A percentile compares a stretch with the other conserved stretches of the same genome.
phyloP scores from a whole-genome alignment of 108 stramenopile genomes.

The Thalassiosira profunda region DNA sequence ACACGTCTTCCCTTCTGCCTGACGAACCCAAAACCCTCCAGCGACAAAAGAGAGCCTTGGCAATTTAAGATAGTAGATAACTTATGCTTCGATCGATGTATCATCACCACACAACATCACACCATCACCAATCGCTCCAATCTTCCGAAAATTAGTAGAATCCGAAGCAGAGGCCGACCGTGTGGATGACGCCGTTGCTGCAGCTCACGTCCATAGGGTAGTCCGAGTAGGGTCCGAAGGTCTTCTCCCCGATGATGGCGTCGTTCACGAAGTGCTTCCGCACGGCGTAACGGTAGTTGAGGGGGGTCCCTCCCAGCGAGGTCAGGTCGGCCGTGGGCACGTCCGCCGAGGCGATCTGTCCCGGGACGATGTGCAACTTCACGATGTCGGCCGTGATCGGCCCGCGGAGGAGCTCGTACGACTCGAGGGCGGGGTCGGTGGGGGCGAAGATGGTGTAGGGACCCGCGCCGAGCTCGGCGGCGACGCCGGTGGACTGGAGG shows the following conservation, averaged over 20 bases:
- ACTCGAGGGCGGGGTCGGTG: slow-evolving; percentile 57
- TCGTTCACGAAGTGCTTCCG: slow-evolving; percentile 81
- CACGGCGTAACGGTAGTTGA: slow-evolving; percentile 60
- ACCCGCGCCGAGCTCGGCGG: slow-evolving; percentile 52
- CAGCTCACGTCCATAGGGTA: slow-evolving; percentile 66
- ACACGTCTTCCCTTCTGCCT: no score
- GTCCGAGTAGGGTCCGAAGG: slow-evolving; percentile 54
- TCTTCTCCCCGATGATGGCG: slow-evolving; percentile 71
- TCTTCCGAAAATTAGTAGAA: no score
- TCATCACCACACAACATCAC: no score
- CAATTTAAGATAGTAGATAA: no score
- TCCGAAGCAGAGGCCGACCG: slow-evolving; percentile 51
- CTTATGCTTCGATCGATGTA: no score
- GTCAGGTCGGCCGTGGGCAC: slow-evolving; percentile 45
- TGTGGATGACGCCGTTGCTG: slow-evolving; percentile 78
- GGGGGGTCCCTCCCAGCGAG: slow-evolving; percentile 46
- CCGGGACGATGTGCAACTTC: slow-evolving; percentile 64
- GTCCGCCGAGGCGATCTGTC: slow-evolving; percentile 41
- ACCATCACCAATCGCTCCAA: no score
- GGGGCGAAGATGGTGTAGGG: slow-evolving; percentile 78
- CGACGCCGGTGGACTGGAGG: slow-evolving; percentile 58
- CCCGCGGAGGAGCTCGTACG: slow-evolving; percentile 49
- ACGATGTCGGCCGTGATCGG: slow-evolving; percentile 53
- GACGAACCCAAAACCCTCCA: no score
- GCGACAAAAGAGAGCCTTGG: no score